A percentile compares a stretch with the other conserved stretches of the same genome.
Conservation (phyloP, 2,329 filamentous ascomycete species). For the Huntiella decipiens region DNA sequence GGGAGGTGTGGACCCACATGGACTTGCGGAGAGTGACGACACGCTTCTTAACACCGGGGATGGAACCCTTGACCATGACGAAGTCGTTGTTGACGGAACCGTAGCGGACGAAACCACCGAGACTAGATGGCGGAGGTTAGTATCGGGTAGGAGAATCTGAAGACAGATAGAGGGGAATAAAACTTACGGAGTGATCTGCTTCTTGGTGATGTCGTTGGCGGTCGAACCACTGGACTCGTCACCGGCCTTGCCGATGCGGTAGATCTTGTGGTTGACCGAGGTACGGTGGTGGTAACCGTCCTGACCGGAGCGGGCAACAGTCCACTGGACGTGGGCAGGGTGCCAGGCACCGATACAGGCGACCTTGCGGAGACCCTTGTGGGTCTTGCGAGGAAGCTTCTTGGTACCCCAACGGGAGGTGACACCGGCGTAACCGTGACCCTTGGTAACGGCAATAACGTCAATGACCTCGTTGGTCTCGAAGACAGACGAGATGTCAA, state of each 20-base stretch:
- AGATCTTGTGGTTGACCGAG: conserved; percentile 99
- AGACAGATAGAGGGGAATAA: conserved; percentile 11
- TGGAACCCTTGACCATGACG: conserved; percentile 90
- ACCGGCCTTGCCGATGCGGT: conserved; percentile 86
- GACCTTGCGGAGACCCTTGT: conserved; percentile 99
- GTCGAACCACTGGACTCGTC: conserved; percentile 88
- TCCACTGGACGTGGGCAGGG: conserved; percentile 99
- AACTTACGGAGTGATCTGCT: conserved; percentile 97
- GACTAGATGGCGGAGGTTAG: conserved; percentile 29
- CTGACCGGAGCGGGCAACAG: conserved; percentile 99
- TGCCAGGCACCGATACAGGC: conserved; percentile 99
- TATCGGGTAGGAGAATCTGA: conserved; percentile 14
- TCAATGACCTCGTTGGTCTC: conserved; percentile 99
- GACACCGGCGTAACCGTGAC: conserved; percentile 96
- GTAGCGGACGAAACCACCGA: conserved; percentile 98
- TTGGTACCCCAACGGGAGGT: conserved; percentile 98
- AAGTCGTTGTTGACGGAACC: conserved; percentile 99
- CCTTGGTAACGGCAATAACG: conserved; percentile 98
- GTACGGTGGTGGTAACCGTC: conserved; percentile 99
- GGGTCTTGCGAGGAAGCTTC: conserved; percentile 99
- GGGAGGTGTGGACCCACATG: conserved; percentile 91
- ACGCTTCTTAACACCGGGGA: conserved; percentile 98
- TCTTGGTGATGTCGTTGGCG: conserved; percentile 94
- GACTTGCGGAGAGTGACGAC: conserved; percentile 98
- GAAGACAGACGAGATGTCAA: conserved; percentile 83